Evolutionary conservation across 495 filamentous ascomycete species (phyloP).

Genomic region (Xeromyces bisporus): DNA sequence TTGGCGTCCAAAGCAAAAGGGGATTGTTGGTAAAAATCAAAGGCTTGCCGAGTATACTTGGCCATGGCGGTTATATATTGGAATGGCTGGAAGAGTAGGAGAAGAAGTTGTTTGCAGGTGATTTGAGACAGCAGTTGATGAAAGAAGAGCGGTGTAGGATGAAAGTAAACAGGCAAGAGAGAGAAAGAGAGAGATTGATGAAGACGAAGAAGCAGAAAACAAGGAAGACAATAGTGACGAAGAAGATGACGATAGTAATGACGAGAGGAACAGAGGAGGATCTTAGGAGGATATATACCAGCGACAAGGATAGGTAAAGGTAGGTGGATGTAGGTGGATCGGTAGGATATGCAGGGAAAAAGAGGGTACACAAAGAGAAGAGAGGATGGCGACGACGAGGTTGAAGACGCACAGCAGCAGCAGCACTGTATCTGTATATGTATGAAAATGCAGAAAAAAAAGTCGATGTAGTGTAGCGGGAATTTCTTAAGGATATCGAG

Average conservation of each 20-base stretch:
- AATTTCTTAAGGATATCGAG: no score
- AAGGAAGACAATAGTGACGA: slow-evolving; percentile 5
- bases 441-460: no score
- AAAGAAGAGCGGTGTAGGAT: slow-evolving; percentile 7
- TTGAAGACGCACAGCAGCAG: no score
- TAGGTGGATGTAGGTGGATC: slow-evolving; percentile 1
- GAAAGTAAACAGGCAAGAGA: slow-evolving; percentile 12
- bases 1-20: slow-evolving; percentile 44
- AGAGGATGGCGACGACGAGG: no score
- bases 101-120: slow-evolving; percentile 7
- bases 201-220: slow-evolving; percentile 5
- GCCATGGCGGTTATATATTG: slow-evolving; percentile 21
- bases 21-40: slow-evolving; percentile 45
- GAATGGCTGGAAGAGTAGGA: slow-evolving; percentile 14
- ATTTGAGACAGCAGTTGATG: slow-evolving; percentile 5
- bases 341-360: not conserved
- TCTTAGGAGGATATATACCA: no score
- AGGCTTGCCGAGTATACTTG: slow-evolving; percentile 28
- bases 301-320: no score
- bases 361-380: not conserved
- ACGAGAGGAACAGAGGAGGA: slow-evolving; percentile 1
- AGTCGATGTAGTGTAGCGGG: no score
- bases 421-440: no score
- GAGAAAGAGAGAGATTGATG: slow-evolving; percentile 5
- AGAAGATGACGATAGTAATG: not conserved